These are phyloP conservation scores for Schizochytrium sp. DNA, from an alignment of 108 stramenopile genomes.

Conservation along the genomic window DNA sequence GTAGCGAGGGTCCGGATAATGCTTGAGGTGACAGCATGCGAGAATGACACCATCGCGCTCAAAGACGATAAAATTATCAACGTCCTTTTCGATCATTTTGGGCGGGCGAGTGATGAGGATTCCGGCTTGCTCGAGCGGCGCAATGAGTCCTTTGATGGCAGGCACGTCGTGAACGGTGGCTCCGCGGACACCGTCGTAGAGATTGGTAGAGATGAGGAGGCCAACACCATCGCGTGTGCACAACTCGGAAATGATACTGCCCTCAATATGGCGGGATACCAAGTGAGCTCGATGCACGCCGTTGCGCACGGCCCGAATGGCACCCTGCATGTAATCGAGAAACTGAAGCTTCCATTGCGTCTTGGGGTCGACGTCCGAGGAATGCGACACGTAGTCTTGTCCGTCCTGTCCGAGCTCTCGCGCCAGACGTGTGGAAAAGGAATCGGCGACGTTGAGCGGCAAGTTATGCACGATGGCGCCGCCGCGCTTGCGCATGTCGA, in stretches of 20 bases:
- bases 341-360: conserved; percentile 11
- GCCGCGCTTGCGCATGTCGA: conserved; percentile 14
- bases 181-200: conserved; percentile 43
- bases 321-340: conserved; percentile 12
- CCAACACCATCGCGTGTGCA: conserved; percentile 45
- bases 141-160: conserved; percentile 33
- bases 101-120: conserved; percentile 28
- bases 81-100: conserved; percentile 35
- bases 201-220: conserved; percentile 38
- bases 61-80: conserved; percentile 35
- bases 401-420: not conserved
- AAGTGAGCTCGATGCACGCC: conserved; percentile 15
- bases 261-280: not conserved
- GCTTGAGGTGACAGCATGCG: conserved; percentile 25
- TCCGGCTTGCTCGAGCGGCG: conserved; percentile 25
- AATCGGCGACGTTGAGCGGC: not conserved
- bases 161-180: conserved; percentile 28
- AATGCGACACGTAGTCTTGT: not conserved
- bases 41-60: conserved; percentile 25
- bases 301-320: conserved; percentile 7
- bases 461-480: conserved; percentile 13
- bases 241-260: conserved; percentile 25
- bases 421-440: not conserved
- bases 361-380: conserved; percentile 1
- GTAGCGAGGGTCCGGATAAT: not conserved